A percentile compares a stretch with the other conserved stretches of the same genome.
These are phyloP conservation scores for Dictyostelium citrinum DNA, from an alignment of 78 protist genomes.

Conservation along the genomic window DNA sequence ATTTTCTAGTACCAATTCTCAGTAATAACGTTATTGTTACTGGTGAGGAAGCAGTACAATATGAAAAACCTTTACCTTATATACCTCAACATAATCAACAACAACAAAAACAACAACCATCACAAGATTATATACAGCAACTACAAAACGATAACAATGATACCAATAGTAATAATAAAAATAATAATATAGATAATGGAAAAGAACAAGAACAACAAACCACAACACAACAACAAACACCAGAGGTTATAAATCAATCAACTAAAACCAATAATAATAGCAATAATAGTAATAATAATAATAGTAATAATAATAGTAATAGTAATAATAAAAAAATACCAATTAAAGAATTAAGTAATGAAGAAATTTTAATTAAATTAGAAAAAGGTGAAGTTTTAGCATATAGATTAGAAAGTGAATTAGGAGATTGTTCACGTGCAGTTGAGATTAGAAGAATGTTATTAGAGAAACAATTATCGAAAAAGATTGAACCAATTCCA, in stretches of 20 bases:
- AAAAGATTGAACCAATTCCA: slow-evolving; percentile 64
- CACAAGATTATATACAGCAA: neutral
- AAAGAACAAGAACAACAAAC: neutral
- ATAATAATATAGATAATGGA: neutral
- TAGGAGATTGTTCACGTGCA: slow-evolving; percentile 81
- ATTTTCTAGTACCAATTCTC: slow-evolving; percentile 77
- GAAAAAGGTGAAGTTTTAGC: slow-evolving; percentile 46
- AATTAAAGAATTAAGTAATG: neutral
- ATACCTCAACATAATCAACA: neutral
- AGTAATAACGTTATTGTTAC: slow-evolving; percentile 74
- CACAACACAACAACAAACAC: neutral
- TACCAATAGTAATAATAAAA: no score
- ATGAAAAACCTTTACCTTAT: slow-evolving; percentile 40
- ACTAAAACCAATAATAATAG: neutral
- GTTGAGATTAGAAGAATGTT: slow-evolving; percentile 70
- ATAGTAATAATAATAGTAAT: no score
- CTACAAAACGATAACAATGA: neutral
- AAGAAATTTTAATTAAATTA: slow-evolving; percentile 38
- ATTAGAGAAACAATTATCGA: slow-evolving; percentile 26
- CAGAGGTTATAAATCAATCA: neutral
- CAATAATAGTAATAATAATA: no score
- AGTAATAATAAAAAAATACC: neutral
- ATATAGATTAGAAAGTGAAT: slow-evolving; percentile 67
- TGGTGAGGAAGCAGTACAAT: slow-evolving; percentile 77
- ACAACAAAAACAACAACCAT: neutral